Evolutionary conservation across 2,329 filamentous ascomycete genomes (phyloP).

Genomic region (Pyricularia grisea): DNA sequence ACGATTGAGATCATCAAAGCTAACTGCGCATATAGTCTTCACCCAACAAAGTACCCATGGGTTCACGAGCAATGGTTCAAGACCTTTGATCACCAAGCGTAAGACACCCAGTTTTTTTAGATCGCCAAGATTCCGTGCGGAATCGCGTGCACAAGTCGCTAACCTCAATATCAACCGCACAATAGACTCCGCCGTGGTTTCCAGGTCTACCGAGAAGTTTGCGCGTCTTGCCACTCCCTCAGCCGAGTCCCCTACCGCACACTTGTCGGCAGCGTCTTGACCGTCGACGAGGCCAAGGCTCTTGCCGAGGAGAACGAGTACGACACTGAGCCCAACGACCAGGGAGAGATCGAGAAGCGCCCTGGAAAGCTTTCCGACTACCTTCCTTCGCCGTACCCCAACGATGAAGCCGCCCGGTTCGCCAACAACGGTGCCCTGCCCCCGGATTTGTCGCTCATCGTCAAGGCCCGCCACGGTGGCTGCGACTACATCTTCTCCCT

Average conservation of each 20-base stretch:
- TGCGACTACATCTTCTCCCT: conserved; percentile 98
- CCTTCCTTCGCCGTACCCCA: conserved; percentile 91
- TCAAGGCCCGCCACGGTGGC: conserved; percentile 95
- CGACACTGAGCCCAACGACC: conserved; percentile 93
- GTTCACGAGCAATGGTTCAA: conserved; percentile 86
- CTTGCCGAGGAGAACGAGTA: conserved; percentile 98
- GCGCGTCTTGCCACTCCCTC: conserved; percentile 94
- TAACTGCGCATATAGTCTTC: conserved; percentile 55
- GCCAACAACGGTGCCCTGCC: conserved; percentile 98
- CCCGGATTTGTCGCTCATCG: conserved; percentile 93
- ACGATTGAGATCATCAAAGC: conserved; percentile 9
- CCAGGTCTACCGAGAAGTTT: conserved; percentile 98
- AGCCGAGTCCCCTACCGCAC: conserved; percentile 87
- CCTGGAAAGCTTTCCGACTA: conserved; percentile 98
- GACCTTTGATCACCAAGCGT: conserved; percentile 96
- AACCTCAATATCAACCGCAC: background rate
- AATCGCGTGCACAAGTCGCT: background rate
- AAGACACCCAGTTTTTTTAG: conserved; percentile 32
- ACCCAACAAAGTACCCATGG: conserved; percentile 90
- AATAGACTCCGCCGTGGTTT: conserved; percentile 91
- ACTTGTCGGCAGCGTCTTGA: conserved; percentile 85
- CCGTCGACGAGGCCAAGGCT: conserved; percentile 94
- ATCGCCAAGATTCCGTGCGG: conserved; percentile 1
- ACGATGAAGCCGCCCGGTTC: conserved; percentile 95
- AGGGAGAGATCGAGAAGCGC: conserved; percentile 97